phyloP scores from a whole-genome alignment of 331 rosid species.

The Erythrophleum ivorense region DNA sequence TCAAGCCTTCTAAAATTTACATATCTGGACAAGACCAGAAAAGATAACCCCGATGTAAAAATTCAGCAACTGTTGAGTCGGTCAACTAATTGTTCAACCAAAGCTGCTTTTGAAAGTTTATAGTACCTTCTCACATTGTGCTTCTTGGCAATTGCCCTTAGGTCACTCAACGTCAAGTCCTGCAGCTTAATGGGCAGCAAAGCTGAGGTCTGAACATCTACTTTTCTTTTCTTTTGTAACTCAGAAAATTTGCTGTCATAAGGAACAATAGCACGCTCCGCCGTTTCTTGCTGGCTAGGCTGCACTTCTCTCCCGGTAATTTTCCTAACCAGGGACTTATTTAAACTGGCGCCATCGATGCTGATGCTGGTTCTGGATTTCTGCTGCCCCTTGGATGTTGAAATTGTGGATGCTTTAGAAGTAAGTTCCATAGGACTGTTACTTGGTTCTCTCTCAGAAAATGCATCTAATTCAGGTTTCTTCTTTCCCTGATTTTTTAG shows the following conservation, averaged over 20 bases:
- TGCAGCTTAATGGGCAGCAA: constrained; percentile 23
- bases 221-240: constrained; percentile 41
- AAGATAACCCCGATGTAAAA: constrained; percentile 27
- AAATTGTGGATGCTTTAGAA: background rate
- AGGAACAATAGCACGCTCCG: constrained; percentile 28
- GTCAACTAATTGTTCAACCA: constrained; percentile 42
- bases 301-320: background rate
- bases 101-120: constrained; percentile 45
- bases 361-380: background rate
- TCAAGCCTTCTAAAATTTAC: constrained; percentile 39
- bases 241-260: constrained; percentile 44
- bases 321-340: background rate
- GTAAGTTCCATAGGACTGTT: background rate
- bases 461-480: constrained; percentile 40
- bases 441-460: constrained; percentile 38
- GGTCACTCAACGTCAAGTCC: constrained; percentile 25
- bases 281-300: background rate
- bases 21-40: constrained; percentile 31
- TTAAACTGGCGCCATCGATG: background rate
- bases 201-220: constrained; percentile 39
- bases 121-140: constrained; percentile 18
- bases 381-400: background rate
- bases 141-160: constrained; percentile 55
- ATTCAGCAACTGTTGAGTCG: constrained; percentile 34
- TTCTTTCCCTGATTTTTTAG: constrained; percentile 29